phyloP scores from a whole-genome alignment of 345 rosid genomes.

The Heritiera littoralis region DNA sequence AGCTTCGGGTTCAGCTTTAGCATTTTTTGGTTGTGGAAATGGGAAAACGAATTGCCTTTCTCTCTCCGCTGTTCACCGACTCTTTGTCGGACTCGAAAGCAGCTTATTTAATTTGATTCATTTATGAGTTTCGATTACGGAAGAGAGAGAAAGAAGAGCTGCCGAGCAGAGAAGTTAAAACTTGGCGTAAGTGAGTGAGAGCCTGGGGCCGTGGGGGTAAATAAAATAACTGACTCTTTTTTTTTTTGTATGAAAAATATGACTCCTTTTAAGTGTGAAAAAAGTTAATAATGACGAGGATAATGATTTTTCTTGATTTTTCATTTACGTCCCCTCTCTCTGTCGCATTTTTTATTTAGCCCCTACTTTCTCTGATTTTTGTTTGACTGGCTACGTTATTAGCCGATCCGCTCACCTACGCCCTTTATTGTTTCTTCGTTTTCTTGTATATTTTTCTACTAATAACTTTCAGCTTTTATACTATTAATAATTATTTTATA shows the following conservation, averaged over 20 bases:
- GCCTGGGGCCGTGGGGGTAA: neutral
- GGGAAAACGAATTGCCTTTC: neutral
- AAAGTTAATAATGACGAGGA: slow-evolving; percentile 1
- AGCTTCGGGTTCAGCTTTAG: neutral
- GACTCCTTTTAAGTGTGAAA: neutral
- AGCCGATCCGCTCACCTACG: neutral
- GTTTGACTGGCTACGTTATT: neutral
- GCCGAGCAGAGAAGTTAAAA: neutral
- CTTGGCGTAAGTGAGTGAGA: too few species aligned
- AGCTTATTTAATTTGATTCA: slow-evolving; percentile 11
- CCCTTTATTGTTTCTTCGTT: too few species aligned
- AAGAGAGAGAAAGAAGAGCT: neutral
- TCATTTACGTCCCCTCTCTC: neutral
- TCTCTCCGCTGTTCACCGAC: slow-evolving; percentile 22
- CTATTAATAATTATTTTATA: too few species aligned
- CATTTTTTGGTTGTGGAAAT: neutral
- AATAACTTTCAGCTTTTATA: too few species aligned
- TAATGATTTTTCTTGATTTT: neutral
- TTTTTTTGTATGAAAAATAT: neutral
- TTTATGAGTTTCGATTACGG: slow-evolving; percentile 13
- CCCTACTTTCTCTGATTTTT: neutral
- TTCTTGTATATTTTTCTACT: too few species aligned
- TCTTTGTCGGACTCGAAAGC: slow-evolving; percentile 16
- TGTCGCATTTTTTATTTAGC: neutral
- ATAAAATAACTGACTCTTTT: neutral